phyloP scores from a whole-genome alignment of 108 stramenopile species.

The Pseudonitzschia delicatissima region DNA sequence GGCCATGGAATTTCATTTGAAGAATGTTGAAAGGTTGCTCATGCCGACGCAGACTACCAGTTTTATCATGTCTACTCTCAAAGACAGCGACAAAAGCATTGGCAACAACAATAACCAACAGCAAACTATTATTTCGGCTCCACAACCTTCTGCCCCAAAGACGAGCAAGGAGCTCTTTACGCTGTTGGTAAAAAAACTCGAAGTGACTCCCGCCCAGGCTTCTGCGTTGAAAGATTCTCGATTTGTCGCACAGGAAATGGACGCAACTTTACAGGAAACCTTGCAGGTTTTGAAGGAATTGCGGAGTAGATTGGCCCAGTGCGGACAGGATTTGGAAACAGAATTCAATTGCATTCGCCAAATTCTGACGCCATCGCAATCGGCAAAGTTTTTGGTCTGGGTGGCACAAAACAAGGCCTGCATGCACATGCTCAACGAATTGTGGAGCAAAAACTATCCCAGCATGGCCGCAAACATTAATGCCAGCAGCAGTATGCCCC shows the following conservation, averaged over 20 bases:
- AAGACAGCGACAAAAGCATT: neutral
- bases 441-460: conserved; percentile 70
- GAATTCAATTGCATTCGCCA: conserved; percentile 80
- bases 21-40: conserved; percentile 64
- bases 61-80: conserved; percentile 64
- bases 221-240: conserved; percentile 63
- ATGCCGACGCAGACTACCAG: conserved; percentile 81
- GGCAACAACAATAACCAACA: too few relatives aligned
- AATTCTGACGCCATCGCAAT: conserved; percentile 84
- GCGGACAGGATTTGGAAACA: conserved; percentile 69
- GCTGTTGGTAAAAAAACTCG: conserved; percentile 38
- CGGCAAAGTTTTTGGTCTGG: conserved; percentile 94
- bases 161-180: conserved; percentile 48
- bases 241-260: conserved; percentile 72
- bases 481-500: too few relatives aligned
- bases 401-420: conserved; percentile 87
- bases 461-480: neutral
- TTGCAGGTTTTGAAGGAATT: conserved; percentile 53
- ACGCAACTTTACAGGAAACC: conserved; percentile 48
- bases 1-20: conserved; percentile 82
- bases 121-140: neutral
- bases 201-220: conserved; percentile 66
- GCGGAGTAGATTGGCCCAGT: conserved; percentile 44
- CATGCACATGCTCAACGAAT: conserved; percentile 94
- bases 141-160: conserved; percentile 1